Evolutionary conservation across 371 early-diverging fungal species (phyloP).

Genomic region (Cokeromyces recurvatus): DNA sequence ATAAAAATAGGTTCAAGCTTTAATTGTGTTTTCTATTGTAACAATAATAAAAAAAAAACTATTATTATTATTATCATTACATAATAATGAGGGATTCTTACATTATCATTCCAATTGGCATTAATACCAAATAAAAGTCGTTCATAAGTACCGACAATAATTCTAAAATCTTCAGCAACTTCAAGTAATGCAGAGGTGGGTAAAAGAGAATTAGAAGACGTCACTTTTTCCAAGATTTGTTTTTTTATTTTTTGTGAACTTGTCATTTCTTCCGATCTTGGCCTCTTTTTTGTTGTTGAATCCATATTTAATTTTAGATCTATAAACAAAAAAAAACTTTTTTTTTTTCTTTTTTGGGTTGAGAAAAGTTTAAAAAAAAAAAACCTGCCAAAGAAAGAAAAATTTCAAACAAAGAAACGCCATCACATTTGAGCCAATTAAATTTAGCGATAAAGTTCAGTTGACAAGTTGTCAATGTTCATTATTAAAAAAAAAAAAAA

Average conservation of each 20-base stretch:
- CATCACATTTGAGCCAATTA: too few relatives aligned
- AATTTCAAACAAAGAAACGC: too few relatives aligned
- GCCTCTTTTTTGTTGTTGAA: conserved; percentile 18
- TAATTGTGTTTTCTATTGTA: conserved; percentile 13
- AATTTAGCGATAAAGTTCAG: too few relatives aligned
- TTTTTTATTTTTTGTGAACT: conserved; percentile 13
- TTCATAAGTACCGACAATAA: conserved; percentile 92
- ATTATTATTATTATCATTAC: not conserved
- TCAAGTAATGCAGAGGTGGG: conserved; percentile 10
- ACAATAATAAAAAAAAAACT: not conserved
- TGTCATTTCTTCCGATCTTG: conserved; percentile 13
- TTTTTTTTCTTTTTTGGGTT: too few relatives aligned
- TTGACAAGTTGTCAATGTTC: too few relatives aligned
- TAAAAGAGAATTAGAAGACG: conserved; percentile 11
- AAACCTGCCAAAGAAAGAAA: too few relatives aligned
- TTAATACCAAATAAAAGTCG: conserved; percentile 91
- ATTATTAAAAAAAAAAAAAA: too few relatives aligned
- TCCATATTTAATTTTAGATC: too few relatives aligned
- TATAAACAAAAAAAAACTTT: too few relatives aligned
- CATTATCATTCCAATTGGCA: conserved; percentile 47
- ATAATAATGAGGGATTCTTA: not conserved
- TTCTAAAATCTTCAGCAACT: conserved; percentile 54
- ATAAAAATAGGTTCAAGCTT: conserved; percentile 80
- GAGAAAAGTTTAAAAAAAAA: too few relatives aligned
- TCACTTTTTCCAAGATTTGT: conserved; percentile 18